Evolutionary conservation across 2,329 filamentous ascomycete species (phyloP).

Genomic region (Talaromyces sp.): DNA sequence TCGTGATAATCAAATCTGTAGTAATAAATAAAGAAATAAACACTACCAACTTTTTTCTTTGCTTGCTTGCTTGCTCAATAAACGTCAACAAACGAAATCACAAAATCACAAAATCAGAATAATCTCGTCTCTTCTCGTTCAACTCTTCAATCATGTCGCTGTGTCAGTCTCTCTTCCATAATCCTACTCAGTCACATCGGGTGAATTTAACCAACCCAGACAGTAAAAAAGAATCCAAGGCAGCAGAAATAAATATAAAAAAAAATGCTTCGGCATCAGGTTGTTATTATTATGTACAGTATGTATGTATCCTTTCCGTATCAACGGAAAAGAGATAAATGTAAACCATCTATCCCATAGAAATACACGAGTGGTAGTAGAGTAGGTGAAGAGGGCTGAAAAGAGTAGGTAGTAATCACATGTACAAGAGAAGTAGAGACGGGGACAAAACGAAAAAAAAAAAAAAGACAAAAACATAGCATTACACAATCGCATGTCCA

Average conservation of each 20-base stretch:
- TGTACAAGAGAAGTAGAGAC: constrained; percentile 7
- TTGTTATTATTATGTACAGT: background rate
- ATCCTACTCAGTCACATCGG: background rate
- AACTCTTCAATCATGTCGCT: background rate
- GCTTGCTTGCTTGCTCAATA: background rate
- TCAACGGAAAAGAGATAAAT: background rate
- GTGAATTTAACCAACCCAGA: background rate
- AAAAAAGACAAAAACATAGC: background rate
- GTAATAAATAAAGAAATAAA: background rate
- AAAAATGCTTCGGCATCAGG: background rate
- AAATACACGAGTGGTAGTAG: background rate
- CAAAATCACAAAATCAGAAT: background rate
- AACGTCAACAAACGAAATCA: background rate
- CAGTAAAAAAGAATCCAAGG: background rate
- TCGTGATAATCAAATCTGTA: background rate
- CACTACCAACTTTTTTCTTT: background rate
- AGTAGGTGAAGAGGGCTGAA: background rate
- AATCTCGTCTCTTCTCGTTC: background rate
- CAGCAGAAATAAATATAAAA: background rate
- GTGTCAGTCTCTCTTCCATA: background rate
- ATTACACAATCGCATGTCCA: background rate
- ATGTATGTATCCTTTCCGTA: background rate
- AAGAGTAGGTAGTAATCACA: constrained; percentile 11
- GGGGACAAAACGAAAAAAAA: background rate
- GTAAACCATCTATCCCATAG: background rate